phyloP scores from a whole-genome alignment of 192 early-diverging fungal genomes.

The Phycomyces blakesleeanus region DNA sequence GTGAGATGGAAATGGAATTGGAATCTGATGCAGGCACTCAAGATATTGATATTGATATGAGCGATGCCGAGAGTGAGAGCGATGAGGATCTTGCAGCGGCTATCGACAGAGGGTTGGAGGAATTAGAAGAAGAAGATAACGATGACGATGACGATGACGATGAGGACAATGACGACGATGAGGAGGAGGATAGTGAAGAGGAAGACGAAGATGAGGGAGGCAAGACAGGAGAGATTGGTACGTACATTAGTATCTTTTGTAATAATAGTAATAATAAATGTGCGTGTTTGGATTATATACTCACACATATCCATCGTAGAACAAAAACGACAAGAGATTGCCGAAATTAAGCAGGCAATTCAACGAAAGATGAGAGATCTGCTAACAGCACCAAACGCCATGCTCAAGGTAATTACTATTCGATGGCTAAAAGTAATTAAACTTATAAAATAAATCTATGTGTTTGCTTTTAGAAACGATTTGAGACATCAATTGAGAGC shows the following conservation, averaged over 20 bases:
- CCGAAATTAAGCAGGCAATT: conserved; percentile 55
- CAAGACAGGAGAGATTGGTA: conserved; percentile 40
- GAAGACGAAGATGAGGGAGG: conserved; percentile 42
- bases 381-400: conserved; percentile 60
- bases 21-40: conserved; percentile 31
- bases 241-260: neutral
- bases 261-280: neutral
- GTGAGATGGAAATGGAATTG: conserved; percentile 28
- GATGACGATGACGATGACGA: conserved; percentile 48
- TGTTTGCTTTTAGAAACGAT: conserved; percentile 49
- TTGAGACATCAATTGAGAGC: conserved; percentile 58
- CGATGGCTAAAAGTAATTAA: too few species aligned
- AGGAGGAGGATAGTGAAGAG: conserved; percentile 48
- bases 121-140: conserved; percentile 47
- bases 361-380: conserved; percentile 52
- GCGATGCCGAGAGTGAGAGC: conserved; percentile 42
- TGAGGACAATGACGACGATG: conserved; percentile 50
- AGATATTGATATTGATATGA: conserved; percentile 43
- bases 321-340: conserved; percentile 60
- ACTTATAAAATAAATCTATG: too few species aligned
- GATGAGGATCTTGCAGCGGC: conserved; percentile 40
- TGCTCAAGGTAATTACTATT: conserved; percentile 58
- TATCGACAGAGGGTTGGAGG: conserved; percentile 40
- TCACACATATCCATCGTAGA: too few species aligned
- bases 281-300: too few species aligned